Conservation (phyloP, 2,329 filamentous ascomycete species). For the Diaporthe capsici region DNA sequence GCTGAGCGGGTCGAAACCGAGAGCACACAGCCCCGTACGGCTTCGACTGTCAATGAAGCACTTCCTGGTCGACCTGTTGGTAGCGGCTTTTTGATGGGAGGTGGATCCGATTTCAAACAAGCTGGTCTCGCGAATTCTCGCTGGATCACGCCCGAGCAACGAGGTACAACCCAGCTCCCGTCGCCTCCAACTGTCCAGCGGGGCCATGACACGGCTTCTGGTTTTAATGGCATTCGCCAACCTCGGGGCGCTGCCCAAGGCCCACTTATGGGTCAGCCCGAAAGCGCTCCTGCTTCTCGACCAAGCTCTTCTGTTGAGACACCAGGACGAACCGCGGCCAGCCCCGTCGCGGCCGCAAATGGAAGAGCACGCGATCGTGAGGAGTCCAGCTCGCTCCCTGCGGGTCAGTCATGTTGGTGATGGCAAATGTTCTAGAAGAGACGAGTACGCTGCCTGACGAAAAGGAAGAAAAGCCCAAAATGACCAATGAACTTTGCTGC, state of each 20-base stretch:
- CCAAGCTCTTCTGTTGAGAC: neutral
- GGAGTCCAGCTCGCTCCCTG: conserved; percentile 8
- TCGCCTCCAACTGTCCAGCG: neutral
- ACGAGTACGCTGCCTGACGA: neutral
- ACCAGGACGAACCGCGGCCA: neutral
- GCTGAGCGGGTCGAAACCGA: neutral
- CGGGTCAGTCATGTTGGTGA: conserved; percentile 31
- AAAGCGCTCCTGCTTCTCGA: neutral
- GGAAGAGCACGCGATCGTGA: neutral
- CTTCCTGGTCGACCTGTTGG: neutral
- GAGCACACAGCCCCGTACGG: neutral
- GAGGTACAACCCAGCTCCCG: neutral
- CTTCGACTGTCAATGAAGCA: neutral
- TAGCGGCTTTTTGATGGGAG: neutral
- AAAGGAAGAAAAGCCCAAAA: neutral
- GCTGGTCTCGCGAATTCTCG: neutral
- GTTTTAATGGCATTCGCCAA: neutral
- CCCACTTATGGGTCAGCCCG: neutral
- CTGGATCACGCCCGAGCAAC: neutral
- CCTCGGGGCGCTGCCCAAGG: neutral
- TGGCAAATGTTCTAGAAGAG: neutral
- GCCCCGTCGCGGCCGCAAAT: neutral
- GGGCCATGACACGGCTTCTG: neutral
- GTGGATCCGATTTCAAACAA: neutral
- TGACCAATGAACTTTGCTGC: neutral